A percentile compares a stretch with the other conserved stretches of the same genome.
These are phyloP conservation scores for Gossypioides kirkii DNA, from an alignment of 345 rosid genomes.

Conservation along the genomic window DNA sequence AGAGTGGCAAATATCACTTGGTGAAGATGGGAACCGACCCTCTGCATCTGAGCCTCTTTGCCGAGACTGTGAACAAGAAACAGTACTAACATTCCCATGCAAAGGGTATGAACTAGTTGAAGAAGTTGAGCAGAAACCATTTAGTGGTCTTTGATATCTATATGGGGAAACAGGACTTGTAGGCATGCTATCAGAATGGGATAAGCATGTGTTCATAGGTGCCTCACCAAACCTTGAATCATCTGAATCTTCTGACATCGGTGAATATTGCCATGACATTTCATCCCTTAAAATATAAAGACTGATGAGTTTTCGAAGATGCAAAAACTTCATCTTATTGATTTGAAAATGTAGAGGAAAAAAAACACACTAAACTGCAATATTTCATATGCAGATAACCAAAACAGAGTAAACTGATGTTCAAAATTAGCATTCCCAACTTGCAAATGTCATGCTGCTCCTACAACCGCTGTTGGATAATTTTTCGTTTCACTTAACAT, in stretches of 20 bases:
- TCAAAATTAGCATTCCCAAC: not conserved
- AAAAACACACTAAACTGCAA: no score
- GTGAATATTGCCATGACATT: conserved; percentile 74
- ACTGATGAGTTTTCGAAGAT: not conserved
- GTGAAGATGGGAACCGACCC: conserved; percentile 90
- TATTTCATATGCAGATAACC: not conserved
- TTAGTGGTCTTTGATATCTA: conserved; percentile 53
- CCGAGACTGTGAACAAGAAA: conserved; percentile 45
- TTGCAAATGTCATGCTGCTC: not conserved
- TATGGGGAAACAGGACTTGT: conserved; percentile 87
- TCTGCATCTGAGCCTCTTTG: conserved; percentile 84
- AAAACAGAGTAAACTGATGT: not conserved
- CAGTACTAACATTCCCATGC: conserved; percentile 24
- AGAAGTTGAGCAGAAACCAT: conserved; percentile 39
- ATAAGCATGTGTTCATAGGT: conserved; percentile 40
- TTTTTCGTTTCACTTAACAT: not conserved
- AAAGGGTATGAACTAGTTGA: conserved; percentile 33
- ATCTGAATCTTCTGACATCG: conserved; percentile 90
- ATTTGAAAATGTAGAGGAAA: not conserved
- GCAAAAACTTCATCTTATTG: not conserved
- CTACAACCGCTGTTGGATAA: not conserved
- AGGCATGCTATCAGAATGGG: conserved; percentile 67
- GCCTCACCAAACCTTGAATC: conserved; percentile 62
- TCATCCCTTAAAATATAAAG: conserved; percentile 57
- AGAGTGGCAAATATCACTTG: conserved; percentile 96